These are phyloP conservation scores for Wallacemonas sp. DNA, from an alignment of 208 protist species.

Conservation along the genomic window DNA sequence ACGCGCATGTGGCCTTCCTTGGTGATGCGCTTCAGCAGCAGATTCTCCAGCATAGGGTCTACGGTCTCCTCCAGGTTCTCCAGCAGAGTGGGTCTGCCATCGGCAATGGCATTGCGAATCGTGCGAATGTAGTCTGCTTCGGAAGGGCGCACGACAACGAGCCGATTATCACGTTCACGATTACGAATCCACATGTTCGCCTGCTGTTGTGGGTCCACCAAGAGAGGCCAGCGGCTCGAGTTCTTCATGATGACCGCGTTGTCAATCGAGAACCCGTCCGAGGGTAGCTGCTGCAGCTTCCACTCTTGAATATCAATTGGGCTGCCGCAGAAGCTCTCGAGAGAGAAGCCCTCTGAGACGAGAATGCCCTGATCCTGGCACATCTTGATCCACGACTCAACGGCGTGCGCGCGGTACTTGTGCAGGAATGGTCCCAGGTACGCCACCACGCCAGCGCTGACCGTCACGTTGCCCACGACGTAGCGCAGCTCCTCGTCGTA, in stretches of 20 bases:
- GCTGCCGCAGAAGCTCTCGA: constrained; percentile 88
- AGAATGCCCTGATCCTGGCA: constrained; percentile 72
- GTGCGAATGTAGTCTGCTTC: constrained; percentile 82
- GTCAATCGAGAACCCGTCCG: constrained; percentile 92
- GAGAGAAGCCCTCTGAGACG: constrained; percentile 81
- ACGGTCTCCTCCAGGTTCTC: constrained; percentile 97
- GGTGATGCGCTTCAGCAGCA: constrained; percentile 95
- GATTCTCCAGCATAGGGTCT: constrained; percentile 97
- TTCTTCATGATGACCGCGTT: constrained; percentile 94
- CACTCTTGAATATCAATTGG: constrained; percentile 92
- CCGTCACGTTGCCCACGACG: constrained; percentile 94
- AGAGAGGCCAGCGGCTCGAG: constrained; percentile 90
- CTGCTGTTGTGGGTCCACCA: constrained; percentile 95
- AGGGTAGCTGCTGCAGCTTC: constrained; percentile 93
- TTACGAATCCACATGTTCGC: constrained; percentile 95
- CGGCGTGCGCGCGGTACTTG: constrained; percentile 85
- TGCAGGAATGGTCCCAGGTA: constrained; percentile 97
- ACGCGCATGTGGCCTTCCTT: constrained; percentile 84
- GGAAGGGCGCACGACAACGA: constrained; percentile 83
- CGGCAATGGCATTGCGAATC: constrained; percentile 93
- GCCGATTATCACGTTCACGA: constrained; percentile 82
- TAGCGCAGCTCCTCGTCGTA: constrained; percentile 84
- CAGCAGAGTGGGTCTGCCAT: constrained; percentile 94
- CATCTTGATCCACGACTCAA: constrained; percentile 74
- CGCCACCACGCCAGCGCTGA: constrained; percentile 93